A percentile compares a stretch with the other conserved stretches of the same genome.
These are phyloP conservation scores for Eutypa lata DNA, from an alignment of 2,329 filamentous ascomycete genomes.

Conservation along the genomic window DNA sequence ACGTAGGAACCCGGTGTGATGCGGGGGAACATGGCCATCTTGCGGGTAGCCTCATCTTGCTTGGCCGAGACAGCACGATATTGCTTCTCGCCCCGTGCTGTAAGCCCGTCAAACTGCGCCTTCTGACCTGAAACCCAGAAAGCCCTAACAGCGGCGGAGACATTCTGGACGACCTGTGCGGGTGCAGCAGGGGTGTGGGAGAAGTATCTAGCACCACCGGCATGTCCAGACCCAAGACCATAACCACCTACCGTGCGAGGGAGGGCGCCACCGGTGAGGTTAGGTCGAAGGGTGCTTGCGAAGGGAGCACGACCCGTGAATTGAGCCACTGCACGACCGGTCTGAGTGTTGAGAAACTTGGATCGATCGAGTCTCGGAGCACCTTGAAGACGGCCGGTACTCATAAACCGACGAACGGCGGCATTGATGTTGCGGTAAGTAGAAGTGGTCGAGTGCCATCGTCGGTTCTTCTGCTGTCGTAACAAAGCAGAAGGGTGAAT, in stretches of 20 bases:
- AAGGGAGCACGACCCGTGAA: slow-evolving; percentile 79
- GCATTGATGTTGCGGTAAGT: slow-evolving; percentile 41
- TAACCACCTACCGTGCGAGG: slow-evolving; percentile 91
- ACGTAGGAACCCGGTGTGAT: slow-evolving; percentile 72
- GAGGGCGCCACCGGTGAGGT: slow-evolving; percentile 83
- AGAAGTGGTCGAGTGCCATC: slow-evolving; percentile 46
- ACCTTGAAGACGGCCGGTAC: slow-evolving; percentile 31
- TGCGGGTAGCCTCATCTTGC: slow-evolving; percentile 69
- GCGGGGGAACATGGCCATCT: slow-evolving; percentile 58
- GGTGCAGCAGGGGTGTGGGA: slow-evolving; percentile 82
- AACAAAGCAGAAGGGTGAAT: slow-evolving; percentile 50
- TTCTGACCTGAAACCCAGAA: slow-evolving; percentile 92
- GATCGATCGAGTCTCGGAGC: slow-evolving; percentile 43
- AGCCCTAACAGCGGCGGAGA: slow-evolving; percentile 87
- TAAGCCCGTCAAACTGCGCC: slow-evolving; percentile 78
- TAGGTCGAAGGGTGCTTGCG: slow-evolving; percentile 83
- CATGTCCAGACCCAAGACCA: slow-evolving; percentile 64
- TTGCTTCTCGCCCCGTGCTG: slow-evolving; percentile 69
- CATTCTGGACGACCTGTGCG: slow-evolving; percentile 89
- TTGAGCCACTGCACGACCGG: slow-evolving; percentile 51
- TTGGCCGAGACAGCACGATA: slow-evolving; percentile 75
- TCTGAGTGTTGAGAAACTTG: slow-evolving; percentile 47
- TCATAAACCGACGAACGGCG: slow-evolving; percentile 50
- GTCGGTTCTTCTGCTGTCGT: slow-evolving; percentile 46
- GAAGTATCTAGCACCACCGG: slow-evolving; percentile 79